Conservation (phyloP, 345 rosid species). For the Acer campestre region DNA sequence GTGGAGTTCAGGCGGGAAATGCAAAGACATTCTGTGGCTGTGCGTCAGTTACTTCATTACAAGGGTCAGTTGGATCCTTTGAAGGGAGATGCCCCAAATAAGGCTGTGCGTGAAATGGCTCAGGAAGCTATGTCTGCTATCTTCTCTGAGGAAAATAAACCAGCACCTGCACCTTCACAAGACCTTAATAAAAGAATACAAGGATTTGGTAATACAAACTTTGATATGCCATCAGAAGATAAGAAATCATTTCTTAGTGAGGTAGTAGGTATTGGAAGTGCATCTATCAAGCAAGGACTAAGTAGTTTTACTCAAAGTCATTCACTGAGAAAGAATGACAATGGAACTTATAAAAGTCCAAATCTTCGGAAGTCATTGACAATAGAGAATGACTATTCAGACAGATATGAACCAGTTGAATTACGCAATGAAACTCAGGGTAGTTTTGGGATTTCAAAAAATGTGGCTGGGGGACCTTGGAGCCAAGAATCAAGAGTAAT, state of each 20-base stretch:
- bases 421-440: slow-evolving; percentile 50
- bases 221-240: slow-evolving; percentile 72
- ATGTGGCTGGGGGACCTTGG: slow-evolving; percentile 62
- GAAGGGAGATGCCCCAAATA: slow-evolving; percentile 94
- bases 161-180: slow-evolving; percentile 50
- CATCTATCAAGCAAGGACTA: slow-evolving; percentile 90
- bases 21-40: slow-evolving; percentile 84
- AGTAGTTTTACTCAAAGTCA: slow-evolving; percentile 75
- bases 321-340: slow-evolving; percentile 62
- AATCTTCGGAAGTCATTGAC: slow-evolving; percentile 91
- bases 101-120: slow-evolving; percentile 91
- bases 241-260: slow-evolving; percentile 89
- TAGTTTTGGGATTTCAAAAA: slow-evolving; percentile 46
- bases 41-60: slow-evolving; percentile 84
- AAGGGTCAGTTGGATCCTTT: slow-evolving; percentile 84
- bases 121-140: slow-evolving; percentile 82
- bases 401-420: slow-evolving; percentile 72
- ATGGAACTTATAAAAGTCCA: slow-evolving; percentile 81
- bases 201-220: slow-evolving; percentile 95
- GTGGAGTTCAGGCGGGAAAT: slow-evolving; percentile 90
- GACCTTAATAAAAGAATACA: slow-evolving; percentile 71
- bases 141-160: slow-evolving; percentile 69
- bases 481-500: slow-evolving; percentile 47
- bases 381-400: slow-evolving; percentile 57
- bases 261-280: slow-evolving; percentile 95